A percentile compares a stretch with the other conserved stretches of the same genome.
phyloP scores from a whole-genome alignment of 495 filamentous ascomycete species.

The Mytilinidion resinicola region DNA sequence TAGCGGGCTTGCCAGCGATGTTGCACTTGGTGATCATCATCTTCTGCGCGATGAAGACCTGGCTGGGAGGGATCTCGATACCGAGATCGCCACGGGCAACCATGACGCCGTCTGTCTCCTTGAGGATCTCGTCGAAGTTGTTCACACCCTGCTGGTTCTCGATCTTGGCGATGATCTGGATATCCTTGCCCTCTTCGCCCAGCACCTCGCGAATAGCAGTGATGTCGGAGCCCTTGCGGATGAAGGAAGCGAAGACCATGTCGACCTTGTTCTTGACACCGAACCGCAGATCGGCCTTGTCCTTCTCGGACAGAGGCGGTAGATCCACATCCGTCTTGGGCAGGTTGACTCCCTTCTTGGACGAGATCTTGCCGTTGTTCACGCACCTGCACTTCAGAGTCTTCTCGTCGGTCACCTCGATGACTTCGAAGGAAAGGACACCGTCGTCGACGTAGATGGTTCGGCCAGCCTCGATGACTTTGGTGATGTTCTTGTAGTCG shows the following conservation, averaged over 20 bases:
- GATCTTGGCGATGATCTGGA: constrained; percentile 99
- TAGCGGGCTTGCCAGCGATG: constrained; percentile 95
- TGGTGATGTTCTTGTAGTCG: constrained; percentile 99
- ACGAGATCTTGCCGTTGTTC: constrained; percentile 98
- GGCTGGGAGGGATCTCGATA: constrained; percentile 96
- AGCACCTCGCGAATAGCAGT: constrained; percentile 83
- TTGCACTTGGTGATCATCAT: constrained; percentile 99
- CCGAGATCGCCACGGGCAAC: constrained; percentile 97
- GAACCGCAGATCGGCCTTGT: constrained; percentile 84
- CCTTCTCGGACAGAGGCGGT: constrained; percentile 96
- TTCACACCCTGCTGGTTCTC: constrained; percentile 98
- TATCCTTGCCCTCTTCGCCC: constrained; percentile 86
- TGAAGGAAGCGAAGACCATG: constrained; percentile 99
- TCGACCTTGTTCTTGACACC: constrained; percentile 97
- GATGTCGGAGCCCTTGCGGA: constrained; percentile 88
- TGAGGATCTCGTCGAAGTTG: constrained; percentile 97
- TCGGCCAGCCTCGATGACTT: constrained; percentile 87
- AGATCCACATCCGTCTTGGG: constrained; percentile 98
- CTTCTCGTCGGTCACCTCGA: constrained; percentile 81
- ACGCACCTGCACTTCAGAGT: constrained; percentile 75
- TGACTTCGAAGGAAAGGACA: constrained; percentile 88
- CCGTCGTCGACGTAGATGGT: constrained; percentile 98
- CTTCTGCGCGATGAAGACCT: constrained; percentile 99
- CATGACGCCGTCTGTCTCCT: constrained; percentile 98
- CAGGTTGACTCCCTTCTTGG: constrained; percentile 97